phyloP scores from a whole-genome alignment of 1,139 yeast genomes.

The Chernovozyma aurita region DNA sequence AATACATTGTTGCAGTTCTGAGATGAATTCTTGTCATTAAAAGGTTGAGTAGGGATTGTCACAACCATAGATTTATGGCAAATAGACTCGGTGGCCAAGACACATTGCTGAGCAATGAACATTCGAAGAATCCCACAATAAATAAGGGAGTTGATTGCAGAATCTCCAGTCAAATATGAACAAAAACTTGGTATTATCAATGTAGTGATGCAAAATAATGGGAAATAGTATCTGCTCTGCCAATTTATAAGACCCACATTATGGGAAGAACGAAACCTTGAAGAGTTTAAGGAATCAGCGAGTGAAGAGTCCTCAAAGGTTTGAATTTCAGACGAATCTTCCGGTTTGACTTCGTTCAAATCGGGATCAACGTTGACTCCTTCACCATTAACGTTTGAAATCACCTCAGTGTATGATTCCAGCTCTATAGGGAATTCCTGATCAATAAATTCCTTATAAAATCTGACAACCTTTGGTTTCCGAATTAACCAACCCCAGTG shows the following conservation, averaged over 20 bases:
- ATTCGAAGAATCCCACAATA: conserved; percentile 61
- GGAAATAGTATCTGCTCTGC: conserved; percentile 50
- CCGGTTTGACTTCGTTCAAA: neutral
- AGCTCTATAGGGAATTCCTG: conserved; percentile 45
- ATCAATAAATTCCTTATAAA: conserved; percentile 34
- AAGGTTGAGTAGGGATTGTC: conserved; percentile 49
- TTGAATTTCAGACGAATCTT: neutral
- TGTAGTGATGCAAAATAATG: conserved; percentile 38
- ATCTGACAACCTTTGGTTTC: conserved; percentile 40
- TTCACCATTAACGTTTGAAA: neutral
- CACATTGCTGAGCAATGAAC: conserved; percentile 54
- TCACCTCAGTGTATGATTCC: too few relatives aligned
- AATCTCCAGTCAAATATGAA: conserved; percentile 34
- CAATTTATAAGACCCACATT: conserved; percentile 40
- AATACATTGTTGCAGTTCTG: conserved; percentile 46
- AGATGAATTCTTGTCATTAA: conserved; percentile 59
- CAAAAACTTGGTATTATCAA: conserved; percentile 48
- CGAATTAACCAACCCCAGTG: conserved; percentile 64
- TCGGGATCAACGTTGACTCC: neutral
- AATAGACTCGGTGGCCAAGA: conserved; percentile 53
- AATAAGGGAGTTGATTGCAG: conserved; percentile 50
- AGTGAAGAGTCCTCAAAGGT: neutral
- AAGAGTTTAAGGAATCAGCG: neutral
- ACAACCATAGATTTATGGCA: conserved; percentile 52
- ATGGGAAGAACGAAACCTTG: conserved; percentile 4